Conservation (phyloP, 2,329 filamentous ascomycete genomes). For the Dactylellina parvicollis region DNA sequence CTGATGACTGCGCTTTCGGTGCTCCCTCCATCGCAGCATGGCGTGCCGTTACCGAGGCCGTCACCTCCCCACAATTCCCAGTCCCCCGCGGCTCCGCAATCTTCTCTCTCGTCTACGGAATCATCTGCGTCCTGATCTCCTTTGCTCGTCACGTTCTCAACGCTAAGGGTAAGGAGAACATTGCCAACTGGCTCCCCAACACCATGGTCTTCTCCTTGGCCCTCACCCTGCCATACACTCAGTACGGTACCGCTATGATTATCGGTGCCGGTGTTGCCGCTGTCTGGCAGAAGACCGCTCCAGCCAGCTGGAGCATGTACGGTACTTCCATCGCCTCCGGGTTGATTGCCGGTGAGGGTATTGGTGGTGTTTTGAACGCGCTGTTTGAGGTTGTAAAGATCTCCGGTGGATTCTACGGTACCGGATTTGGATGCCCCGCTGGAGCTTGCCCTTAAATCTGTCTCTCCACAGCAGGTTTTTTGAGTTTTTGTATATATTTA, state of each 20-base stretch:
- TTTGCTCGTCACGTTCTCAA: conserved; percentile 69
- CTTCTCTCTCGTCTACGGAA: conserved; percentile 51
- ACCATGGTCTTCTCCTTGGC: conserved; percentile 54
- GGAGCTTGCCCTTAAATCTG: conserved; percentile 28
- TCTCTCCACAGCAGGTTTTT: background rate
- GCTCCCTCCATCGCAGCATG: conserved; percentile 54
- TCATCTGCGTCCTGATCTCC: conserved; percentile 63
- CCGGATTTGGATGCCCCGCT: conserved; percentile 34
- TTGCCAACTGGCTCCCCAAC: conserved; percentile 62
- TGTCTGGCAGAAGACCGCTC: conserved; percentile 47
- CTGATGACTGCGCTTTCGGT: conserved; percentile 49
- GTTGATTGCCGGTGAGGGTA: conserved; percentile 55
- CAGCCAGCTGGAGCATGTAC: conserved; percentile 52
- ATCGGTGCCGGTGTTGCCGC: conserved; percentile 53
- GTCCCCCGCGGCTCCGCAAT: conserved; percentile 53
- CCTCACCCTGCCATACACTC: conserved; percentile 53
- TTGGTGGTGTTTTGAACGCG: conserved; percentile 55
- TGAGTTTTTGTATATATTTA: conserved; percentile 13
- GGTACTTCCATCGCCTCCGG: conserved; percentile 53
- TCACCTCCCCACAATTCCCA: conserved; percentile 53
- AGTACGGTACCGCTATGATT: conserved; percentile 55
- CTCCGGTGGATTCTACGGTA: conserved; percentile 43
- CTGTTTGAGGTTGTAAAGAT: conserved; percentile 53
- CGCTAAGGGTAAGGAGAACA: conserved; percentile 47
- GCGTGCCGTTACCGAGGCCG: conserved; percentile 54